Conservation (phyloP, 495 filamentous ascomycete species). For the Penicillium crystallinum region DNA sequence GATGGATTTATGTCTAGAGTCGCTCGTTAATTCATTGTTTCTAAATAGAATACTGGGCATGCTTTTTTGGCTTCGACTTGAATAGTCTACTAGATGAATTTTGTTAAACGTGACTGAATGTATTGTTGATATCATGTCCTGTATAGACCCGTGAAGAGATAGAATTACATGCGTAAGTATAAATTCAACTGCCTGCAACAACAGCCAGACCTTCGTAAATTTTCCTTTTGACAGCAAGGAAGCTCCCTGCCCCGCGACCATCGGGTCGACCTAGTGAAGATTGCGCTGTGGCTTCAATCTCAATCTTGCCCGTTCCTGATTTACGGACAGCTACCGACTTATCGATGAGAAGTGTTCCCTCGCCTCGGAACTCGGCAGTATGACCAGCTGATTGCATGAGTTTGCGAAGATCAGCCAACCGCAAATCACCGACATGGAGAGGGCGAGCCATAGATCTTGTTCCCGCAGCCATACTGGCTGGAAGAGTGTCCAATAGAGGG, state of each 20-base stretch:
- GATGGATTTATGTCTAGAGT: not conserved
- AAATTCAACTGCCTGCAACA: slow-evolving; percentile 58
- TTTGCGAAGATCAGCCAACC: slow-evolving; percentile 81
- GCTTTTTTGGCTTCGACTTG: too few relatives aligned
- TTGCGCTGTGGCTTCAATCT: slow-evolving; percentile 71
- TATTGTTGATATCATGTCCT: not conserved
- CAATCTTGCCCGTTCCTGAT: slow-evolving; percentile 76
- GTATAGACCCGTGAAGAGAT: slow-evolving; percentile 1
- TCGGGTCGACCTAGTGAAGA: slow-evolving; percentile 31
- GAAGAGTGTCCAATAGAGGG: slow-evolving; percentile 74
- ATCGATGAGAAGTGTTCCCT: slow-evolving; percentile 87
- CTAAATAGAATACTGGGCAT: not conserved
- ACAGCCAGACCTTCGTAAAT: slow-evolving; percentile 83
- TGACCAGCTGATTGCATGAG: slow-evolving; percentile 78
- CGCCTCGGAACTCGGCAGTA: slow-evolving; percentile 86
- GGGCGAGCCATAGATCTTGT: slow-evolving; percentile 76
- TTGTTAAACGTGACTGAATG: not conserved
- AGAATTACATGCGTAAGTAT: slow-evolving; percentile 14
- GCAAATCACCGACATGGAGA: slow-evolving; percentile 88
- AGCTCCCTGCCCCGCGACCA: slow-evolving; percentile 47
- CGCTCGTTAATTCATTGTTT: not conserved
- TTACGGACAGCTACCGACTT: slow-evolving; percentile 85
- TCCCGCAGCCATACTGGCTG: slow-evolving; percentile 68
- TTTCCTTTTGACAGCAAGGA: slow-evolving; percentile 71
- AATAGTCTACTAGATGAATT: too few relatives aligned